phyloP scores from a whole-genome alignment of 1,139 yeast species.

The Pichia sp. region DNA sequence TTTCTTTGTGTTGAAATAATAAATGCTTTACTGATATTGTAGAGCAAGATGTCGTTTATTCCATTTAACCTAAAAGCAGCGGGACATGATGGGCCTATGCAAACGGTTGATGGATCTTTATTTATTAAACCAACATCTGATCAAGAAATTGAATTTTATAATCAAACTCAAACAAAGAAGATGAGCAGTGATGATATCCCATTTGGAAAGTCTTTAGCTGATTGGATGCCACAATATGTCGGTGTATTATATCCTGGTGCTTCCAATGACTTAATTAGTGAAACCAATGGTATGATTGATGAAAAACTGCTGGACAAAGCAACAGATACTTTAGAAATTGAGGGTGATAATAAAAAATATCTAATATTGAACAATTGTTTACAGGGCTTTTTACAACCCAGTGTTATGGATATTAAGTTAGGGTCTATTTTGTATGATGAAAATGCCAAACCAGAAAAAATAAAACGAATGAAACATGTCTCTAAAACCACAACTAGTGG shows the following conservation, averaged over 20 bases:
- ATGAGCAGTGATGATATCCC: slow-evolving; percentile 25
- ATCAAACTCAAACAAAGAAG: slow-evolving; percentile 28
- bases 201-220: slow-evolving; percentile 37
- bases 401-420: slow-evolving; percentile 75
- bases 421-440: slow-evolving; percentile 69
- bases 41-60: slow-evolving; percentile 18
- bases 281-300: slow-evolving; percentile 13
- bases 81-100: slow-evolving; percentile 80
- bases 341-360: slow-evolving; percentile 28
- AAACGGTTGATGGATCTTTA: slow-evolving; percentile 53
- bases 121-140: slow-evolving; percentile 62
- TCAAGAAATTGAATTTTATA: slow-evolving; percentile 71
- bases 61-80: slow-evolving; percentile 58
- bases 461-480: slow-evolving; percentile 53
- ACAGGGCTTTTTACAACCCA: slow-evolving; percentile 57
- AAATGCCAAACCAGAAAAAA: slow-evolving; percentile 52
- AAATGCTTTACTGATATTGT: no score
- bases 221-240: slow-evolving; percentile 48
- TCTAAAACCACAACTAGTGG: slow-evolving; percentile 77
- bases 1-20: no score
- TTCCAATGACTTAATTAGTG: slow-evolving; percentile 21
- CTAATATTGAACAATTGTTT: slow-evolving; percentile 74
- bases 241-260: slow-evolving; percentile 41
- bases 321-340: slow-evolving; percentile 11
- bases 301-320: slow-evolving; percentile 7